Conservation (phyloP, 2,329 filamentous ascomycete genomes). For the Chrysoporthe cubensis region DNA sequence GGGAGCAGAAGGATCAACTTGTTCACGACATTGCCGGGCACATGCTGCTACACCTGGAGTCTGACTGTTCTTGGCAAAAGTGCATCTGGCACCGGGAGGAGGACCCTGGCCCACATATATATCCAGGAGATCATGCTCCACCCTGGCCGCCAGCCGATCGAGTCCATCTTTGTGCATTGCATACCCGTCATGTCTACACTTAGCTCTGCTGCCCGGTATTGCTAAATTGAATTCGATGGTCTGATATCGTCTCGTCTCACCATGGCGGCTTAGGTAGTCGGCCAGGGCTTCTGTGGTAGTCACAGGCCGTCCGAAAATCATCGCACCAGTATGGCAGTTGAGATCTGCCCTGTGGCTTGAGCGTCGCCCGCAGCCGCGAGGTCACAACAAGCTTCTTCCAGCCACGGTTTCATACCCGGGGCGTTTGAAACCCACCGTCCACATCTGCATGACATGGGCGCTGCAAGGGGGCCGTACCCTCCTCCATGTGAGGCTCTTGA, state of each 20-base stretch:
- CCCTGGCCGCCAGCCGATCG: not conserved
- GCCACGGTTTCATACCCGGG: constrained; percentile 1
- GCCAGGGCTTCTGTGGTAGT: not conserved
- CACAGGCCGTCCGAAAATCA: not conserved
- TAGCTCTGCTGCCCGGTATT: not conserved
- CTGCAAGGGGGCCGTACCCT: not conserved
- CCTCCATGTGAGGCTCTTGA: constrained; percentile 9
- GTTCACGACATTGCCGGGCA: not conserved
- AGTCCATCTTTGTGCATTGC: not conserved
- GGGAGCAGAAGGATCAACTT: not conserved
- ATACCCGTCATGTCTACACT: not conserved
- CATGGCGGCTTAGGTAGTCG: not conserved
- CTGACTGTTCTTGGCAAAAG: not conserved
- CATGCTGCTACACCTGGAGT: constrained; percentile 1
- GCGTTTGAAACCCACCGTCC: constrained; percentile 19
- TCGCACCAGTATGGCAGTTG: not conserved
- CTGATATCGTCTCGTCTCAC: not conserved
- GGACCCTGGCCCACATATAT: not conserved
- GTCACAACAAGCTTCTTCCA: not conserved
- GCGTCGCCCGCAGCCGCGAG: not conserved
- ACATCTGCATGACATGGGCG: constrained; percentile 15
- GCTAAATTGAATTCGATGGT: not conserved
- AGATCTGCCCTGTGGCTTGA: not conserved
- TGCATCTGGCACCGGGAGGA: constrained; percentile 6
- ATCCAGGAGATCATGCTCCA: not conserved